Base-by-base conservation (phyloP, 2,329 filamentous ascomycete species). In the Aspergillus pseudonomiae region DNA sequence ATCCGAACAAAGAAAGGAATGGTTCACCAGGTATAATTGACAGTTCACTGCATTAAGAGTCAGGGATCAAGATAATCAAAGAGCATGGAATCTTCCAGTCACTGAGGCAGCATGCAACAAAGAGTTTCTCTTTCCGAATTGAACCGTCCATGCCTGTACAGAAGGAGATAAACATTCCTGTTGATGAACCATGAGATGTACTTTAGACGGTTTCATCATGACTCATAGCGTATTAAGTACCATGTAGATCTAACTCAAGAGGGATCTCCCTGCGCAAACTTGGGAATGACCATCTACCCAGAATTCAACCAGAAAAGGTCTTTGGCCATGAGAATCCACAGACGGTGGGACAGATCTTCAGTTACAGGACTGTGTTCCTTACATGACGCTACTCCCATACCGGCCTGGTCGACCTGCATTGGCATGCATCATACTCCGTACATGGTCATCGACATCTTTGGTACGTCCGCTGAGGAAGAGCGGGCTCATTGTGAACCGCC, bases 301-400 rank as follows among this genome's bases (percentile, higher is more conserved):
- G 4, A 12, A 34, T 32, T 26, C 45, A 48, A 26, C 26, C 39
- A 41, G 39, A 41, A 41, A n/a, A n/a, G 7, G 6, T 5, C 6
- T 4, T 52, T 12, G 28, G 21, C 11, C 48, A 19, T 10, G 7
- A 32, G 11, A 52, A 34, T 6, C 48, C 48, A 32, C 11, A 14
- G 19, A 21, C 10, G 9, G 30, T n/a, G 46, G 48, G 26, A 52
- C 28, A 34, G 48, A 11, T 34, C 9, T 34, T 34, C 34, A 34
- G 48, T 52, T 52, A 52, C 28, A 52, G 48, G 48, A 24, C 48
- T 11, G 34, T 34, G 28, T 52, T 52, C 48, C 48, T 52, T 52
- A 52, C 48, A 52, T 52, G 30, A 52, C 19, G 9, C 48, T 28
- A 28, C 26, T 28, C 26, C 14, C 43, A n/a, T 46, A 28, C 46